Percentiles rank a stretch among this genome's conserved stretches.
These are phyloP conservation scores for Blastobotrys apis DNA, from an alignment of 1,139 yeast genomes.

Conservation along the genomic window DNA sequence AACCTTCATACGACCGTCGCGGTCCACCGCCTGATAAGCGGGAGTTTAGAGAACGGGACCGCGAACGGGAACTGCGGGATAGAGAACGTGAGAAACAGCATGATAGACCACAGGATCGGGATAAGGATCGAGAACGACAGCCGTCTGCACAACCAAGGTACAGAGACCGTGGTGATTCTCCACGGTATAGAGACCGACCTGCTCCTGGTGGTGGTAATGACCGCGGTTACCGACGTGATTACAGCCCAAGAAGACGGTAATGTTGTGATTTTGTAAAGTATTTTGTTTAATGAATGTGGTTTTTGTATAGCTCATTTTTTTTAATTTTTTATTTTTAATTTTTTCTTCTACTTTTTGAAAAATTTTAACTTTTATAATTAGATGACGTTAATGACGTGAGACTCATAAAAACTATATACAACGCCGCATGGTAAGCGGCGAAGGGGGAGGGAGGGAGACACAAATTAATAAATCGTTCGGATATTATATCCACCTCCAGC, in stretches of 20 bases:
- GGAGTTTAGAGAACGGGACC: conserved; percentile 6
- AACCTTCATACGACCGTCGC: neutral
- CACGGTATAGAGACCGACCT: conserved; percentile 5
- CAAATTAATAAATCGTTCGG: conserved; percentile 11
- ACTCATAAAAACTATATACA: too few relatives aligned
- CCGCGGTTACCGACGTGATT: neutral
- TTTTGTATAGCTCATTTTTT: too few relatives aligned
- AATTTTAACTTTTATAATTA: too few relatives aligned
- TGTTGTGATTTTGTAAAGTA: too few relatives aligned
- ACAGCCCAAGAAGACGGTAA: neutral
- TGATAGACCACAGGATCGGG: neutral
- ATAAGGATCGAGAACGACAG: neutral
- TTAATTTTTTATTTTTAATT: too few relatives aligned
- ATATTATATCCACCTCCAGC: conserved; percentile 29
- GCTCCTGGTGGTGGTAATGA: neutral
- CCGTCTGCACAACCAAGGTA: neutral
- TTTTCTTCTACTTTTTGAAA: too few relatives aligned
- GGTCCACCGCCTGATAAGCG: neutral
- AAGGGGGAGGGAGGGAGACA: too few relatives aligned
- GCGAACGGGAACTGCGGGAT: conserved; percentile 13
- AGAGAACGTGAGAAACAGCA: conserved; percentile 20
- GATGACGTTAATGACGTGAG: too few relatives aligned
- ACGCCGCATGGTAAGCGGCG: too few relatives aligned
- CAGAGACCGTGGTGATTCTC: neutral
- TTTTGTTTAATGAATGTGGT: too few relatives aligned